Conservation (phyloP, 331 rosid genomes). For the Malus hybrid region DNA sequence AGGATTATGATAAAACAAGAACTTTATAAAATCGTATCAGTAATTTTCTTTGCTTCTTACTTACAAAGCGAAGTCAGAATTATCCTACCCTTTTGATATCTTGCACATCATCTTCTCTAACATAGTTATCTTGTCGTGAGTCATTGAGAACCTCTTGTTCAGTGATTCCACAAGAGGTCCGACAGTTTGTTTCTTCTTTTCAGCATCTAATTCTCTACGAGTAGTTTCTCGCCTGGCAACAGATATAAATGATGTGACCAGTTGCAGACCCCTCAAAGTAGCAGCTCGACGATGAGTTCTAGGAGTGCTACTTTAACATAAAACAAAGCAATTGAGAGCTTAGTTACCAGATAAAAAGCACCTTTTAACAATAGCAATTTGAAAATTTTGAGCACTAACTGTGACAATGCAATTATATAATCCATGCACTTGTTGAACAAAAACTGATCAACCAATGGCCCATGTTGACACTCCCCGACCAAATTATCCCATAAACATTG, state of each 20-base stretch:
- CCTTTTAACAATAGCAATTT: constrained; percentile 8
- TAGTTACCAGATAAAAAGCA: constrained; percentile 3
- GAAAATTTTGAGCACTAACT: constrained; percentile 41
- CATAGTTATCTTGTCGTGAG: constrained; percentile 73
- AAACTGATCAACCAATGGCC: constrained; percentile 83
- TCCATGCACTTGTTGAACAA: constrained; percentile 97
- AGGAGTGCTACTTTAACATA: constrained; percentile 73
- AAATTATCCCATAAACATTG: constrained; percentile 76
- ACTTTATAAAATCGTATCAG: neutral
- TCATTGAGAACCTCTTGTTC: constrained; percentile 67
- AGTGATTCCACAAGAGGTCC: constrained; percentile 89
- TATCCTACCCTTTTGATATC: constrained; percentile 82
- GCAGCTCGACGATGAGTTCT: constrained; percentile 93
- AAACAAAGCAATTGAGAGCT: constrained; percentile 8
- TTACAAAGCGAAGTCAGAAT: constrained; percentile 10
- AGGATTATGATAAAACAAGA: neutral
- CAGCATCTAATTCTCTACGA: constrained; percentile 90
- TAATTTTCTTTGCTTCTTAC: neutral
- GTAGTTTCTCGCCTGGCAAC: constrained; percentile 88
- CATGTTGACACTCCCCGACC: constrained; percentile 82
- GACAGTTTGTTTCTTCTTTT: constrained; percentile 69
- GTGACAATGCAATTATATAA: constrained; percentile 82
- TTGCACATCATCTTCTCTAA: constrained; percentile 96
- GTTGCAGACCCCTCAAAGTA: constrained; percentile 79
- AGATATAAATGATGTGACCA: constrained; percentile 77